Conservation (phyloP, 2,329 filamentous ascomycete species). For the Trichoderma koningiopsis region DNA sequence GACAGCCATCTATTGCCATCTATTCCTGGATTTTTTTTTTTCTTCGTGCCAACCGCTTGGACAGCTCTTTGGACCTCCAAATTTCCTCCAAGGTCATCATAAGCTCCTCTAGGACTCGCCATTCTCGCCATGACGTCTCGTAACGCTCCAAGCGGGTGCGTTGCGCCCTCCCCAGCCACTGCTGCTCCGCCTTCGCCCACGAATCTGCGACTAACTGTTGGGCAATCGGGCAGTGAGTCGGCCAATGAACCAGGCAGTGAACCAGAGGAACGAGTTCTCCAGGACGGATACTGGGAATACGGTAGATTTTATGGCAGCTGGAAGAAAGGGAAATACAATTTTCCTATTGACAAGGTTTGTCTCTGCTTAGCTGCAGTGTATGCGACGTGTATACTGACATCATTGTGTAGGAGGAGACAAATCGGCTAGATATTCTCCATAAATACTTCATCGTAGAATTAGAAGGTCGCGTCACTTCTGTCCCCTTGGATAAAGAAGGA, state of each 20-base stretch:
- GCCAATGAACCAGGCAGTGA: slow-evolving; percentile 14
- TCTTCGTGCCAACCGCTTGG: neutral
- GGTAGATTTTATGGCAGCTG: slow-evolving; percentile 70
- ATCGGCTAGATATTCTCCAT: slow-evolving; percentile 81
- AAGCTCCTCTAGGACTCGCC: neutral
- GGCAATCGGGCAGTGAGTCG: slow-evolving; percentile 29
- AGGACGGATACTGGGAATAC: slow-evolving; percentile 56
- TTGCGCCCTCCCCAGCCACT: slow-evolving; percentile 27
- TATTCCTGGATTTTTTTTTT: neutral
- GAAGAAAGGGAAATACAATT: slow-evolving; percentile 69
- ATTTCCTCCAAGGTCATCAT: neutral
- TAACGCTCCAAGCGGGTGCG: slow-evolving; percentile 37
- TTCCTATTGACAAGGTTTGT: slow-evolving; percentile 64
- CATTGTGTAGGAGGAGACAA: slow-evolving; percentile 62
- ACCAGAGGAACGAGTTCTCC: slow-evolving; percentile 28
- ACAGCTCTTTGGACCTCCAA: neutral
- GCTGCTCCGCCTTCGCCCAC: slow-evolving; percentile 23
- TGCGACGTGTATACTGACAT: slow-evolving; percentile 27
- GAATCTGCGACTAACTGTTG: slow-evolving; percentile 28
- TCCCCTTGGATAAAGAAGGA: slow-evolving; percentile 28
- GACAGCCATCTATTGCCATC: neutral
- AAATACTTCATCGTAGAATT: slow-evolving; percentile 71
- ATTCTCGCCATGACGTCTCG: slow-evolving; percentile 39
- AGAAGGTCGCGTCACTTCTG: slow-evolving; percentile 41
- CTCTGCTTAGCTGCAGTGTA: neutral